Percentiles rank a stretch among this genome's conserved stretches.
Evolutionary conservation across 108 stramenopile species (phyloP).

Genomic region (Asterionellopsis glacialis): DNA sequence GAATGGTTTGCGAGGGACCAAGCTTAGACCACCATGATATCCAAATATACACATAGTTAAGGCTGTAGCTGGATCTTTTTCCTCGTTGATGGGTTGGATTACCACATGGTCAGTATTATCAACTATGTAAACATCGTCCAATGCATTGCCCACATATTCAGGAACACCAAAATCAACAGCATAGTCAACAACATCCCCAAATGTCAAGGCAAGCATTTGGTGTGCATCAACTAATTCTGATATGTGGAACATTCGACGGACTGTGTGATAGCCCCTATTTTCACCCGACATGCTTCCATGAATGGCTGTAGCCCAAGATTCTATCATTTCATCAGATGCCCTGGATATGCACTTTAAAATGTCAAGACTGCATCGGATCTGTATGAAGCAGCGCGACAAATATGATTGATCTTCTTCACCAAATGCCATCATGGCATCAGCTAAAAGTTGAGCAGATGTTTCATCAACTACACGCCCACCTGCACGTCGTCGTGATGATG

Average conservation of each 20-base stretch:
- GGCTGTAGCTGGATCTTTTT: neutral
- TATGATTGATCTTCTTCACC: too few species aligned
- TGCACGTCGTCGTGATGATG: too few species aligned
- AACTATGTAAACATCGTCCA: neutral
- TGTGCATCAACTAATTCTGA: constrained; percentile 2
- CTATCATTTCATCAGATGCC: neutral
- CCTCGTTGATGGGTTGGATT: neutral
- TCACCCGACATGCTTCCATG: constrained; percentile 9
- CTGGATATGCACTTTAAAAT: too few species aligned
- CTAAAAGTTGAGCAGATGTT: too few species aligned
- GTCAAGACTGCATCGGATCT: too few species aligned
- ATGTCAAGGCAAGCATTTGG: constrained; percentile 7
- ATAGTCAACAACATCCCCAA: constrained; percentile 10
- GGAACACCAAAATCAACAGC: constrained; percentile 5
- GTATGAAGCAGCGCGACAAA: too few species aligned
- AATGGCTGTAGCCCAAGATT: constrained; percentile 10
- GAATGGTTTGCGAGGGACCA: neutral
- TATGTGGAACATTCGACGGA: constrained; percentile 9
- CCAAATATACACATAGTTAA: constrained; percentile 9
- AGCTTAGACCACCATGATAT: neutral
- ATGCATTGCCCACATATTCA: neutral
- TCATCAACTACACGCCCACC: too few species aligned
- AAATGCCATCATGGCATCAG: too few species aligned
- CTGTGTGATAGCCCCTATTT: constrained; percentile 2
- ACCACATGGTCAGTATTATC: neutral